Percentiles rank a stretch among this genome's conserved stretches.
Conservation (phyloP, 129 eudicot species). For the Centrapalus pauciflorus region DNA sequence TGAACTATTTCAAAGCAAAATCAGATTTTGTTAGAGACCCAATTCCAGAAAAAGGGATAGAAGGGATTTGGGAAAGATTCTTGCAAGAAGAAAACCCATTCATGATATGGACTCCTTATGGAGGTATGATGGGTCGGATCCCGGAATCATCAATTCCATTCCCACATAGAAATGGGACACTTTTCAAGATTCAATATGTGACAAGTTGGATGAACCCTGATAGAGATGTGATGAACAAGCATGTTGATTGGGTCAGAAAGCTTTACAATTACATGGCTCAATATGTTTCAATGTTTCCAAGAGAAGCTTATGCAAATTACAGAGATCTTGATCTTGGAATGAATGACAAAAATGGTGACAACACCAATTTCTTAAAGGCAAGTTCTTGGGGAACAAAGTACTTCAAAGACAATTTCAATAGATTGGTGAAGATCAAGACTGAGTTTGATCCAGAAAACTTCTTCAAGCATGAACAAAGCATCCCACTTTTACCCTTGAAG, state of each 20-base stretch:
- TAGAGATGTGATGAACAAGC: conserved; percentile 32
- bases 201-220: conserved; percentile 38
- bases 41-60: conserved; percentile 54
- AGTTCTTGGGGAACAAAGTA: conserved; percentile 64
- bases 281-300: conserved; percentile 62
- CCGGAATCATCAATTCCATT: conserved; percentile 62
- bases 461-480: conserved; percentile 81
- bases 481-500: conserved; percentile 49
- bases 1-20: conserved; percentile 67
- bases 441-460: conserved; percentile 76
- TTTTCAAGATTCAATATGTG: conserved; percentile 56
- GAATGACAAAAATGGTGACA: conserved; percentile 50
- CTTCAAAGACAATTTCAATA: conserved; percentile 60
- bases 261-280: conserved; percentile 61
- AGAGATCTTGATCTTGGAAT: conserved; percentile 83
- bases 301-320: conserved; percentile 76
- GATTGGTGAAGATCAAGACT: conserved; percentile 59
- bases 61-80: conserved; percentile 58
- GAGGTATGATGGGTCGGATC: conserved; percentile 68
- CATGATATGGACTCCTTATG: conserved; percentile 65
- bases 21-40: conserved; percentile 58
- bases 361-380: conserved; percentile 44
- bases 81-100: conserved; percentile 51
- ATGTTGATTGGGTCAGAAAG: conserved; percentile 65
- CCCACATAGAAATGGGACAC: conserved; percentile 68